Evolutionary conservation across 345 rosid genomes (phyloP).

Genomic region (Dipteronia dyeriana): DNA sequence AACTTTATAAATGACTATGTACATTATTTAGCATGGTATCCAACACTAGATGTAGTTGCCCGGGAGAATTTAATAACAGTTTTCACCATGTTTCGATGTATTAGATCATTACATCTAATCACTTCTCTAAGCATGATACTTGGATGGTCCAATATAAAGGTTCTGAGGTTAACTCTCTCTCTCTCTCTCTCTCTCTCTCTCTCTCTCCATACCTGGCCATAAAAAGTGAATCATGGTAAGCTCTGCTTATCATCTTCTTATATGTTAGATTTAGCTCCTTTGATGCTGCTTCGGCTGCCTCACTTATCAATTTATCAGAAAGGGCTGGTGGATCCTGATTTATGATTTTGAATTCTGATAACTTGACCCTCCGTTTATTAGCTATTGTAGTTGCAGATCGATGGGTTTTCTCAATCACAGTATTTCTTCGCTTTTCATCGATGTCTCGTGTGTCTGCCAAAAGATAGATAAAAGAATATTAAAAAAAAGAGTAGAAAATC

Average conservation of each 20-base stretch:
- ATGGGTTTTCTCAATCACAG: constrained; percentile 69
- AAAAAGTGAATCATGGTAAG: constrained; percentile 93
- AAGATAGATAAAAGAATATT: neutral
- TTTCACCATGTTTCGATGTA: neutral
- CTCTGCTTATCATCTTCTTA: constrained; percentile 91
- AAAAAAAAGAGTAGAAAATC: neutral
- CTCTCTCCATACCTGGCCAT: constrained; percentile 76
- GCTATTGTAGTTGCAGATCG: constrained; percentile 73
- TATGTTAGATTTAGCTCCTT: constrained; percentile 69
- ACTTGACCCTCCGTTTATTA: constrained; percentile 54
- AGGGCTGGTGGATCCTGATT: constrained; percentile 96
- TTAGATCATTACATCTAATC: neutral
- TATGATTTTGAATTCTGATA: constrained; percentile 77
- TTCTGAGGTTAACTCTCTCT: neutral
- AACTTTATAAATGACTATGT: neutral
- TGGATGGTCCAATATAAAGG: neutral
- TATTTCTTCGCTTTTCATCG: constrained; percentile 77
- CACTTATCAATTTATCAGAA: constrained; percentile 61
- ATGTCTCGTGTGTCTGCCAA: constrained; percentile 81
- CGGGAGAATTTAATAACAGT: neutral
- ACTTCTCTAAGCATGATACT: neutral
- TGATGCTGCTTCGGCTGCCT: constrained; percentile 70
- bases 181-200: neutral
- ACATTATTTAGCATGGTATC: neutral
- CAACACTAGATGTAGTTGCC: neutral